phyloP scores from a whole-genome alignment of 106 monocot species.

The Triglochin maritima region DNA sequence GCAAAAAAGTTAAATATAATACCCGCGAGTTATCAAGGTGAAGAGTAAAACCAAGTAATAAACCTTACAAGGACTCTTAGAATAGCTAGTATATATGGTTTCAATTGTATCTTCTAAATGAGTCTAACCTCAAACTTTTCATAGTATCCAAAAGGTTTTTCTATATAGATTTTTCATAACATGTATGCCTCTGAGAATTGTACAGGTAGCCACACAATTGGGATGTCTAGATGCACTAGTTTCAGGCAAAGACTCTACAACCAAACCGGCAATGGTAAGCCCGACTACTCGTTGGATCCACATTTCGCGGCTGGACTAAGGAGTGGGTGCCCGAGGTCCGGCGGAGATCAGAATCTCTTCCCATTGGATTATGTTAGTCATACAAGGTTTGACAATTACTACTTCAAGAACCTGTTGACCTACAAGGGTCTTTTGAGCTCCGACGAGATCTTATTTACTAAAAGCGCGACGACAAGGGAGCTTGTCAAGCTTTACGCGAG shows the following conservation, averaged over 20 bases:
- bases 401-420: conserved; percentile 49
- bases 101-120: too few relatives aligned
- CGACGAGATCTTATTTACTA: conserved; percentile 15
- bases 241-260: conserved; percentile 70
- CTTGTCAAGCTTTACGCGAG: conserved; percentile 11
- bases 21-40: too few relatives aligned
- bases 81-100: too few relatives aligned
- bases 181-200: not conserved
- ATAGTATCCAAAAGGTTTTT: not conserved
- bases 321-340: conserved; percentile 23
- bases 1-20: too few relatives aligned
- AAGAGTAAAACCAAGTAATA: too few relatives aligned
- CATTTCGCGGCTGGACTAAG: conserved; percentile 4
- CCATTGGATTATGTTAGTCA: conserved; percentile 33
- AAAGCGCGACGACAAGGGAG: not conserved
- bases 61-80: too few relatives aligned
- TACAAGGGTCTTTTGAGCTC: conserved; percentile 20
- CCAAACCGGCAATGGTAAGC: conserved; percentile 45
- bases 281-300: conserved; percentile 34
- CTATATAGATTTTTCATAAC: too few relatives aligned
- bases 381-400: conserved; percentile 46
- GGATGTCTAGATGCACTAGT: conserved; percentile 45
- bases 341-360: conserved; percentile 56
- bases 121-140: too few relatives aligned
- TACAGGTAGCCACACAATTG: conserved; percentile 64